These are phyloP conservation scores for Begonia peltatifolia DNA, from an alignment of 306 rosid species.

Conservation along the genomic window DNA sequence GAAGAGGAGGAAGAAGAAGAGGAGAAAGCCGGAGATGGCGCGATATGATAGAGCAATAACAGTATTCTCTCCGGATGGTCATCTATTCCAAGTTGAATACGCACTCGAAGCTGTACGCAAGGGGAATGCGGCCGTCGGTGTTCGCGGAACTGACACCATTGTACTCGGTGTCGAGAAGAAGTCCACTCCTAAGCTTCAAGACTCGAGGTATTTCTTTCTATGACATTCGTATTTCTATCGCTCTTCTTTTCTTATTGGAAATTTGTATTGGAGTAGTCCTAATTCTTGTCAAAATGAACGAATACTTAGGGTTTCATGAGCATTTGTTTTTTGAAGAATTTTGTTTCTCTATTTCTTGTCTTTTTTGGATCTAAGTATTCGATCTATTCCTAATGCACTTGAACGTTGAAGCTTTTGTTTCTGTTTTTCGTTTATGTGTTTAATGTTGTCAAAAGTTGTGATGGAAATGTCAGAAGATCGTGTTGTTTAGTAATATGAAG, in stretches of 20 bases:
- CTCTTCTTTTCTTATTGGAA: background rate
- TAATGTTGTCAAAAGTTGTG: no score
- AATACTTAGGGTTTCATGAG: no score
- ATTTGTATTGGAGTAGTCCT: background rate
- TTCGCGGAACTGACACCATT: conserved; percentile 87
- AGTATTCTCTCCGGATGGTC: conserved; percentile 93
- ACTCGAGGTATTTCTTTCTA: conserved; percentile 41
- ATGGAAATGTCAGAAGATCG: no score
- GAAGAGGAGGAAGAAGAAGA: conserved; percentile 1
- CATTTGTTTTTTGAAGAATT: no score
- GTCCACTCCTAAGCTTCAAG: conserved; percentile 88
- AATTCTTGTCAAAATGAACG: background rate
- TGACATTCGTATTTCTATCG: background rate
- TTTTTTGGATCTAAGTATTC: no score
- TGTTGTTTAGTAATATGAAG: no score
- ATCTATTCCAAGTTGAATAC: conserved; percentile 91
- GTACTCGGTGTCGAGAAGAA: conserved; percentile 97
- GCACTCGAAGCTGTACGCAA: conserved; percentile 97
- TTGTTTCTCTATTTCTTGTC: no score
- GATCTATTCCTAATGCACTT: no score
- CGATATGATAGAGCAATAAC: conserved; percentile 95
- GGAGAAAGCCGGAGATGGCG: conserved; percentile 34
- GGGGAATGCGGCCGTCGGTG: conserved; percentile 99
- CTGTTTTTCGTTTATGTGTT: no score
- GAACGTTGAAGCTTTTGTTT: no score